Evolutionary conservation across 257 asterid genomes (phyloP).

Genomic region (Cinchona pubescens): DNA sequence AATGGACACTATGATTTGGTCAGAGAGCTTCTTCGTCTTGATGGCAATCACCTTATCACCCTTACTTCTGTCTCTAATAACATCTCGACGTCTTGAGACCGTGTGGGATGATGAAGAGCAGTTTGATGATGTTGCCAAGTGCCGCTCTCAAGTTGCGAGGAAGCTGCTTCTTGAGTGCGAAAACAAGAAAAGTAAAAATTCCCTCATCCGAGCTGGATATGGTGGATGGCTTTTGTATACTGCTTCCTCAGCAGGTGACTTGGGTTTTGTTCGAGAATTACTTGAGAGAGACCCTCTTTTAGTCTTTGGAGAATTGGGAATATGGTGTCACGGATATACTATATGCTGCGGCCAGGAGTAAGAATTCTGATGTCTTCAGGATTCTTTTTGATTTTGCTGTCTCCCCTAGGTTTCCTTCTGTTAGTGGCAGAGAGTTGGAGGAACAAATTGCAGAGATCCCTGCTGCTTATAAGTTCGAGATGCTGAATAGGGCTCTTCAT

Average conservation of each 20-base stretch:
- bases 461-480: constrained; percentile 71
- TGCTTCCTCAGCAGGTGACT: constrained; percentile 91
- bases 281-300: constrained; percentile 70
- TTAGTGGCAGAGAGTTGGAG: constrained; percentile 35
- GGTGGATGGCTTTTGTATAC: constrained; percentile 97
- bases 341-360: constrained; percentile 87
- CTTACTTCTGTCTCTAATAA: constrained; percentile 85
- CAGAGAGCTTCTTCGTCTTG: constrained; percentile 85
- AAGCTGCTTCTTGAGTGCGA: constrained; percentile 63
- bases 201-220: constrained; percentile 70
- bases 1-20: constrained; percentile 90
- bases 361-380: constrained; percentile 57
- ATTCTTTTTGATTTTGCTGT: constrained; percentile 60
- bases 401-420: constrained; percentile 51
- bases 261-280: constrained; percentile 59
- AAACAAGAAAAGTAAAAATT: constrained; percentile 51
- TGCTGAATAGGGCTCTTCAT: constrained; percentile 76
- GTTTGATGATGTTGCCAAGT: constrained; percentile 69
- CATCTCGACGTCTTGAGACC: constrained; percentile 89
- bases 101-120: constrained; percentile 97
- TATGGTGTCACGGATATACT: constrained; percentile 83
- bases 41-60: constrained; percentile 81
- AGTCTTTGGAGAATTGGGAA: constrained; percentile 91
- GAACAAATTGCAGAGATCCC: constrained; percentile 58
- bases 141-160: constrained; percentile 69